phyloP scores from a whole-genome alignment of 164 flowering plant genomes.

The Aristolochia fimbriata region DNA sequence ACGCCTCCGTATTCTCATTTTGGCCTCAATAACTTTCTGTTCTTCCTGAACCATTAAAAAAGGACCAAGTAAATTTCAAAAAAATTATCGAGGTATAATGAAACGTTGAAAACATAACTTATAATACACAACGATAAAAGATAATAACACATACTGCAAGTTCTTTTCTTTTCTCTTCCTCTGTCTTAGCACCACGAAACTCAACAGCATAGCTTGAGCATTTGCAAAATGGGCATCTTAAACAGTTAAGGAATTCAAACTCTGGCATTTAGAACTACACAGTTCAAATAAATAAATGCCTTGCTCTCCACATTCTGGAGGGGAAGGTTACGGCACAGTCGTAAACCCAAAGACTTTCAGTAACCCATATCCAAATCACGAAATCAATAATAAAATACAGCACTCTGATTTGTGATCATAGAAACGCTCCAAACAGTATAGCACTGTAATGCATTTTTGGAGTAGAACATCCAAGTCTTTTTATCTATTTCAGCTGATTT shows the following conservation, averaged over 20 bases:
- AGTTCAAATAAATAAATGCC: background rate
- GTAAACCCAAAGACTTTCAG: too few relatives aligned
- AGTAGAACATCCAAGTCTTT: too few relatives aligned
- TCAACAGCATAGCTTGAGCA: constrained; percentile 22
- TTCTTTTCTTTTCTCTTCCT: constrained; percentile 24
- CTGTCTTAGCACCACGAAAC: constrained; percentile 24
- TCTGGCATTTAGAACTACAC: background rate
- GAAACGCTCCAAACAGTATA: too few relatives aligned
- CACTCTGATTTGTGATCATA: too few relatives aligned
- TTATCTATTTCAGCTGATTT: too few relatives aligned
- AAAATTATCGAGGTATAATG: too few relatives aligned
- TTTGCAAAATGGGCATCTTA: constrained; percentile 33
- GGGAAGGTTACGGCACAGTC: too few relatives aligned
- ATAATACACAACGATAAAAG: background rate
- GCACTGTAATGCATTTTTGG: too few relatives aligned
- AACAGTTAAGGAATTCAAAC: constrained; percentile 16
- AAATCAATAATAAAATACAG: too few relatives aligned
- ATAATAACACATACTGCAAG: constrained; percentile 18
- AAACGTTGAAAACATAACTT: background rate
- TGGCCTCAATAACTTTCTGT: constrained; percentile 28
- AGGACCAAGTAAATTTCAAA: background rate
- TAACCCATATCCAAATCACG: too few relatives aligned
- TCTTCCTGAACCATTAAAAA: constrained; percentile 21
- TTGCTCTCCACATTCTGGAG: too few relatives aligned
- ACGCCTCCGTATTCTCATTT: constrained; percentile 22